phyloP scores from a whole-genome alignment of 805 yeast genomes.

The Clavispora fructus region DNA sequence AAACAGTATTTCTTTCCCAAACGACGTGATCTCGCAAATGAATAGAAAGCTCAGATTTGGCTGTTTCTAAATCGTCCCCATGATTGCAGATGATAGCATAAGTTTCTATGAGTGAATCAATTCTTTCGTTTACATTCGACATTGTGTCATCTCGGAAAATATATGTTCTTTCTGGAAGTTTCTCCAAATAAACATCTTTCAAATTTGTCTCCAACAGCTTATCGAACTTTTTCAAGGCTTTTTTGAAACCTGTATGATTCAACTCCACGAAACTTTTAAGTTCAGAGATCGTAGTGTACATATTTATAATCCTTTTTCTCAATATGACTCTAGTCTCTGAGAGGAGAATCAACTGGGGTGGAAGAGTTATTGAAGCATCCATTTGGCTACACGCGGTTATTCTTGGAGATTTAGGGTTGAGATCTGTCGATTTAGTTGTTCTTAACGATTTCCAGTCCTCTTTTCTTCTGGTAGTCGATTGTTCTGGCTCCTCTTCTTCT shows the following conservation, averaged over 20 bases:
- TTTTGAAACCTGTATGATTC: conserved; percentile 49
- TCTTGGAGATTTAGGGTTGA: conserved; percentile 33
- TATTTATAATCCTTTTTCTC: conserved; percentile 41
- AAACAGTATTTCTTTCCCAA: conserved; percentile 52
- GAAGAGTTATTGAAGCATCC: conserved; percentile 7
- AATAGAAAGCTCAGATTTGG: conserved; percentile 51
- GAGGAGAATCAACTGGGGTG: conserved; percentile 14
- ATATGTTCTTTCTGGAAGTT: conserved; percentile 38
- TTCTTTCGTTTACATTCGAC: conserved; percentile 25
- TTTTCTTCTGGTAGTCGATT: conserved; percentile 1
- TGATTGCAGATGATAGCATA: conserved; percentile 31
- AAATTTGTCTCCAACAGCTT: conserved; percentile 42
- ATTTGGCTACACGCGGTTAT: conserved; percentile 18
- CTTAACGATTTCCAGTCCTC: conserved; percentile 2
- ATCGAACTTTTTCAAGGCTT: conserved; percentile 50
- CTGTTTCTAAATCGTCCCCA: conserved; percentile 36
- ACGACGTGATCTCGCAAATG: conserved; percentile 52
- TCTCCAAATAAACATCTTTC: conserved; percentile 40
- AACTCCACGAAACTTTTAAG: conserved; percentile 47
- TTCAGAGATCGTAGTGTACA: conserved; percentile 43
- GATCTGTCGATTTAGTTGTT: conserved; percentile 26
- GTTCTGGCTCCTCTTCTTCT: conserved; percentile 7
- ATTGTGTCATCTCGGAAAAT: conserved; percentile 33
- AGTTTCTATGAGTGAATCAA: conserved; percentile 28
- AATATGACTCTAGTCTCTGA: conserved; percentile 47